Percentiles rank a stretch among this genome's conserved stretches.
phyloP scores from a whole-genome alignment of 495 filamentous ascomycete genomes.

The Penicillium parvum region DNA sequence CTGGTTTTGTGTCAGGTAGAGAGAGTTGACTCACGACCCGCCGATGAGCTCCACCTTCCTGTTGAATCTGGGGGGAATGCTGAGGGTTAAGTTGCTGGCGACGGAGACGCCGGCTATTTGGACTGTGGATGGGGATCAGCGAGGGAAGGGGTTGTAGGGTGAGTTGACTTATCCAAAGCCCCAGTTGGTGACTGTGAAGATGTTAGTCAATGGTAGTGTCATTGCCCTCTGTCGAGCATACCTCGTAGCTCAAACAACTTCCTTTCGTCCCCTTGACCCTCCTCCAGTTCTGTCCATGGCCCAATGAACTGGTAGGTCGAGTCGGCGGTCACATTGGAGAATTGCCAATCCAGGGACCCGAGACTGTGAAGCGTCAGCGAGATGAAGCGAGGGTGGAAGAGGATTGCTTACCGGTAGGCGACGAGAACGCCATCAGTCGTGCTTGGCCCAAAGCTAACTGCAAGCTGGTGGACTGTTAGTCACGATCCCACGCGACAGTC shows the following conservation, averaged over 20 bases:
- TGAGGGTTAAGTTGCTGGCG: conserved; percentile 40
- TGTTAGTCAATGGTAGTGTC: not conserved
- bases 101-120: conserved; percentile 57
- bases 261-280: conserved; percentile 6
- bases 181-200: conserved; percentile 60
- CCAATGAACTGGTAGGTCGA: conserved; percentile 58
- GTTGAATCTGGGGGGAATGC: conserved; percentile 46
- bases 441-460: conserved; percentile 57
- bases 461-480: conserved; percentile 28
- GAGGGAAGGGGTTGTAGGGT: not conserved
- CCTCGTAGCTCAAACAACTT: conserved; percentile 38
- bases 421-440: conserved; percentile 55
- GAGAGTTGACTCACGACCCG: conserved; percentile 40
- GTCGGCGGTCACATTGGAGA: conserved; percentile 61
- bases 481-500: no score
- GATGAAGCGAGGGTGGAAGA: not conserved
- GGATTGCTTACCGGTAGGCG: conserved; percentile 42
- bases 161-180: conserved; percentile 49
- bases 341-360: conserved; percentile 60
- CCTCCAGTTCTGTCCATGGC: conserved; percentile 16
- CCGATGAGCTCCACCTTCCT: conserved; percentile 65
- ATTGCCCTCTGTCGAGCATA: not conserved
- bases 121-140: conserved; percentile 30
- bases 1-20: not conserved
- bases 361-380: conserved; percentile 33